Conservation (phyloP, 1,284 basidiomycete species). For the Xerocomus amazonicus region DNA sequence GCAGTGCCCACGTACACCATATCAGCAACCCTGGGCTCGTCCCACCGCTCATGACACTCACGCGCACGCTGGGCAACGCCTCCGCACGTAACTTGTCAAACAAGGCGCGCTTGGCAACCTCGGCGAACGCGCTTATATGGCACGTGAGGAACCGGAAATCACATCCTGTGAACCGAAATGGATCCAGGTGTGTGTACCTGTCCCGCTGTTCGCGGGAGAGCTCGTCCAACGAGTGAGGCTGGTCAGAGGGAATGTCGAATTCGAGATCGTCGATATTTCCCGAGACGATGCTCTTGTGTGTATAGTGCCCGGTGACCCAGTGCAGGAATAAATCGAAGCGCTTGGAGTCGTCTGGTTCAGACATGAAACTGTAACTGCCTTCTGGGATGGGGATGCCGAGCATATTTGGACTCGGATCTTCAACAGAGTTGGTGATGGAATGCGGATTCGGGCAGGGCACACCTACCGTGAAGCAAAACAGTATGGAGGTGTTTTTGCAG, state of each 20-base stretch:
- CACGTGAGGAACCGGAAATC: conserved; percentile 16
- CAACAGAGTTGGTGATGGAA: neutral
- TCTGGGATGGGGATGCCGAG: conserved; percentile 5
- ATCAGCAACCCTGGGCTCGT: conserved; percentile 12
- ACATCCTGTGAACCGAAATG: conserved; percentile 7
- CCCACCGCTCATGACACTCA: conserved; percentile 23
- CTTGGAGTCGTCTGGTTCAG: conserved; percentile 10
- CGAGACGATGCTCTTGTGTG: conserved; percentile 18
- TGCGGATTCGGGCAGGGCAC: too few relatives aligned
- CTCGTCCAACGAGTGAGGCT: conserved; percentile 11
- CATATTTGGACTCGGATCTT: neutral
- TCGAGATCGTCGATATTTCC: conserved; percentile 22
- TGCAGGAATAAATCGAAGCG: conserved; percentile 17
- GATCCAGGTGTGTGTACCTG: conserved; percentile 12
- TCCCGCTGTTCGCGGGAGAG: conserved; percentile 17
- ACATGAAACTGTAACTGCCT: neutral
- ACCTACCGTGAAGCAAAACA: too few relatives aligned
- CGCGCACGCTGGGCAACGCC: conserved; percentile 16
- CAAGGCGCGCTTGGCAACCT: conserved; percentile 18
- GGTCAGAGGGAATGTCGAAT: conserved; percentile 7
- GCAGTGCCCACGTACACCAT: conserved; percentile 16
- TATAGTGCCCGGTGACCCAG: conserved; percentile 16
- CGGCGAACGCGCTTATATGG: conserved; percentile 3
- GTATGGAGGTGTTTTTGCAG: conserved; percentile 27
- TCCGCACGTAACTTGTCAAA: conserved; percentile 17